These are phyloP conservation scores for Discostella pseudostelligera DNA, from an alignment of 108 stramenopile genomes.

Conservation along the genomic window DNA sequence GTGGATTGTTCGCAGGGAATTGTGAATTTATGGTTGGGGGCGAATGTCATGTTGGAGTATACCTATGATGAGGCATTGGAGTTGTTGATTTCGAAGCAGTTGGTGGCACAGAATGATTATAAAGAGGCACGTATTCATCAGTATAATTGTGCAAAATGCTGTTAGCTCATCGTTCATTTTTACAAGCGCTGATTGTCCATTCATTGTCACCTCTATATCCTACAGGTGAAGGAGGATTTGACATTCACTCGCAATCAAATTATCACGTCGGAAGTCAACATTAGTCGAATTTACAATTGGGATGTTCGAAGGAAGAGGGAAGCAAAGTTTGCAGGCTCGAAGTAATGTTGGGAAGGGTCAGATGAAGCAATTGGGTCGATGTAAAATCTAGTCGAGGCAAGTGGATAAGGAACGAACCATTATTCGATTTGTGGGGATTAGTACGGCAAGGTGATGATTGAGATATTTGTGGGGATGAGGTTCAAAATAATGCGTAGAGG, in stretches of 20 bases:
- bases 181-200: background rate
- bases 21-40: conserved; percentile 98
- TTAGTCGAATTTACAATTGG: conserved; percentile 96
- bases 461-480: too few relatives aligned
- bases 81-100: conserved; percentile 64
- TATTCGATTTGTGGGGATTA: too few relatives aligned
- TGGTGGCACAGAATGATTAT: conserved; percentile 61
- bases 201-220: background rate
- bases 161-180: background rate
- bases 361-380: conserved; percentile 53
- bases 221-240: conserved; percentile 77
- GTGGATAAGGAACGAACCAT: too few relatives aligned
- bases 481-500: too few relatives aligned
- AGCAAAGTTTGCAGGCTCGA: conserved; percentile 16
- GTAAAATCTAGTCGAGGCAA: conserved; percentile 25
- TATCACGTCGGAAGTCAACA: conserved; percentile 97
- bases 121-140: conserved; percentile 41
- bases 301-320: conserved; percentile 79
- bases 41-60: conserved; percentile 99
- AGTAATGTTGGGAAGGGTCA: conserved; percentile 39
- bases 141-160: background rate
- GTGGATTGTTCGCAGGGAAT: conserved; percentile 80
- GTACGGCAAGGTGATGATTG: too few relatives aligned
- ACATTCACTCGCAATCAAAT: conserved; percentile 93
- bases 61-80: conserved; percentile 94